Percentiles rank a stretch among this genome's conserved stretches.
phyloP scores from a whole-genome alignment of 2,329 filamentous ascomycete genomes.

The Drechslera avenae region DNA sequence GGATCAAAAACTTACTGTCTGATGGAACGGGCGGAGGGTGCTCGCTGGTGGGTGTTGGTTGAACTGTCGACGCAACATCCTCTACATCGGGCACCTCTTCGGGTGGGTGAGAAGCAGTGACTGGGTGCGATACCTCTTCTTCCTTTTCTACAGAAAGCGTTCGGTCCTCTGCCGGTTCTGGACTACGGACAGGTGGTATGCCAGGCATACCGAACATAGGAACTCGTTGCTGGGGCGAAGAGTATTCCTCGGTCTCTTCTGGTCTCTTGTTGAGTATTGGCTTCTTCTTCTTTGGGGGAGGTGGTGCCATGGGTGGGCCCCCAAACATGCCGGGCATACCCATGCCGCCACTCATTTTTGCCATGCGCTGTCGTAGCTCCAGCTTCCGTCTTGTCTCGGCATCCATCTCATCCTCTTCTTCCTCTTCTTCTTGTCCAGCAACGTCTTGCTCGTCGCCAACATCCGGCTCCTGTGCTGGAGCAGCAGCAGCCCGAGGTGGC shows the following conservation, averaged over 20 bases:
- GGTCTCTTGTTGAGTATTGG: slow-evolving; percentile 44
- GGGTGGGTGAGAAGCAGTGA: slow-evolving; percentile 51
- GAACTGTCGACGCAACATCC: slow-evolving; percentile 54
- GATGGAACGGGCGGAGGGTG: slow-evolving; percentile 52
- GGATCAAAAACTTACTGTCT: slow-evolving; percentile 57
- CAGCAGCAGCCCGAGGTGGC: slow-evolving; percentile 42
- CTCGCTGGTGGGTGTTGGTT: slow-evolving; percentile 48
- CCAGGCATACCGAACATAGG: slow-evolving; percentile 71
- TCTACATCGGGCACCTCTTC: slow-evolving; percentile 62
- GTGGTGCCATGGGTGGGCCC: slow-evolving; percentile 65
- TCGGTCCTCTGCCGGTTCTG: slow-evolving; percentile 50
- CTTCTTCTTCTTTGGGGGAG: slow-evolving; percentile 58
- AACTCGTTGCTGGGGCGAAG: slow-evolving; percentile 49
- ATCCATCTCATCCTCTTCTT: slow-evolving; percentile 83
- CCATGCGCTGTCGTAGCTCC: slow-evolving; percentile 92
- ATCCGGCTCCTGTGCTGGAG: slow-evolving; percentile 51
- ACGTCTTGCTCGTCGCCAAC: slow-evolving; percentile 58
- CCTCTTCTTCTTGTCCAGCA: slow-evolving; percentile 64
- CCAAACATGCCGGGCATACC: slow-evolving; percentile 93
- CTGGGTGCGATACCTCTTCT: slow-evolving; percentile 51
- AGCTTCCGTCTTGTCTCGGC: slow-evolving; percentile 84
- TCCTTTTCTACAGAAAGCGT: slow-evolving; percentile 58
- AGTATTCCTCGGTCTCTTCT: slow-evolving; percentile 43
- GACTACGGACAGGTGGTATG: slow-evolving; percentile 63
- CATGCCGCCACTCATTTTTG: slow-evolving; percentile 98